A percentile compares a stretch with the other conserved stretches of the same genome.
Evolutionary conservation across 202 grass and related monocot genomes (phyloP).

Genomic region (Eragrostis tef): DNA sequence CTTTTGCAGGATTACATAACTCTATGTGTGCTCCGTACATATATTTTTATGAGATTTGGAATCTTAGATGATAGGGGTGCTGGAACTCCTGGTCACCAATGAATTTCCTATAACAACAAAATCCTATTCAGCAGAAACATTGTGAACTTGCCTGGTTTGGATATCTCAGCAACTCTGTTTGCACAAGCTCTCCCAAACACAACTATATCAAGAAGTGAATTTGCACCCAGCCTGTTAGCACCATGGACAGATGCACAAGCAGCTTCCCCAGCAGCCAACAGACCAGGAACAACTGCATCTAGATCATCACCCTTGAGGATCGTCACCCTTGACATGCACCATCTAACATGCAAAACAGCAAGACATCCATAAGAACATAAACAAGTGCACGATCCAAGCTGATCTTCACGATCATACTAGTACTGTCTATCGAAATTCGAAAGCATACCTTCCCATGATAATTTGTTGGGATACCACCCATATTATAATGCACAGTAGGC

Average conservation of each 20-base stretch:
- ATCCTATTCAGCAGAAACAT: too few species aligned
- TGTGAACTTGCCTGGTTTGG: constrained; percentile 51
- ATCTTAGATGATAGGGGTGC: too few species aligned
- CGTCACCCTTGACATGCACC: constrained; percentile 54
- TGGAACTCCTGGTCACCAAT: too few species aligned
- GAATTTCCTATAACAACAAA: too few species aligned
- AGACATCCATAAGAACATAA: too few species aligned
- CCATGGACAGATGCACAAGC: constrained; percentile 78
- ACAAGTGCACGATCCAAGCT: neutral
- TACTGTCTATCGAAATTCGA: constrained; percentile 12
- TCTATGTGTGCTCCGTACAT: too few species aligned
- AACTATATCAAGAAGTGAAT: constrained; percentile 76
- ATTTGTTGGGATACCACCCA: constrained; percentile 80
- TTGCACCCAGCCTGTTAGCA: constrained; percentile 62
- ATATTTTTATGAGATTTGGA: too few species aligned
- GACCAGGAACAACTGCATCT: constrained; percentile 62
- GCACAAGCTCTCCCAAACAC: constrained; percentile 73
- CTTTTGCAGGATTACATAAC: too few species aligned
- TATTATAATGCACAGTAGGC: constrained; percentile 78
- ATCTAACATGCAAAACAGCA: constrained; percentile 47
- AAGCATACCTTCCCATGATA: constrained; percentile 65
- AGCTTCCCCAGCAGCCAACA: constrained; percentile 72
- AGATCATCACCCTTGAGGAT: constrained; percentile 61
- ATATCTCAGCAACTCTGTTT: constrained; percentile 62
- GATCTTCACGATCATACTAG: neutral